Evolutionary conservation across 164 flowering plant genomes (phyloP), one percentile per base, ranked within the genome.

Genomic region (Piper betle): DNA sequence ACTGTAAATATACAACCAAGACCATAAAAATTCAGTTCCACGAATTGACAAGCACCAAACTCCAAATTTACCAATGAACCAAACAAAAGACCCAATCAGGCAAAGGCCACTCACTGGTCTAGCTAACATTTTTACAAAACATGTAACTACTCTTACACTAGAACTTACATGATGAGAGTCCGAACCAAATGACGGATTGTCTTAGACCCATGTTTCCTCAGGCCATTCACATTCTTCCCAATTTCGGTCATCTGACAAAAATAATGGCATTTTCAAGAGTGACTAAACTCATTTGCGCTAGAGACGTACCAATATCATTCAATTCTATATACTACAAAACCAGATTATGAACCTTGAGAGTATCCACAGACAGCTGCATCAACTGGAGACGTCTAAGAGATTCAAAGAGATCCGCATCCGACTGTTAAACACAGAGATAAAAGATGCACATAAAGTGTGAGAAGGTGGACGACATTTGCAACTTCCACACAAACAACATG

Each of bases 321-420:
- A 0, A 25, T 25, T 25, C 33, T 25, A 25, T 25, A 25, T 25
- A 25, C 33, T 25, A 25, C 33, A 25, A 25, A 53, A 53, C 19
- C 3, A 53, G 19, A 53, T 16, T 38, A 9, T 69, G 58, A 66
- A 90, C 98, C 96, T 84, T 72, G 15, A 93, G 67, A 55, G 75
- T 77, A 58, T 76, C 86, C 54, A 93, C 85, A 57, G 83, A 68
- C 63, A 93, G 70, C 62, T 55, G 72, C 98, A 87, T 83, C 77
- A 87, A 68, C 58, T 90, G 83, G 62, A 93, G 92, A 81, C 75
- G 82, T 82, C 91, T 79, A 79, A 93, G 70, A 0, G 83, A 86
- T 4, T 93, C 97, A 53, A 69, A 75, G 69, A 93, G 58, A 39
- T 75, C 69, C 4, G 77, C 72, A 41, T 81, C 84, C 68, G 91